phyloP scores from a whole-genome alignment of 495 filamentous ascomycete species.

The Talaromyces nanjingensis region DNA sequence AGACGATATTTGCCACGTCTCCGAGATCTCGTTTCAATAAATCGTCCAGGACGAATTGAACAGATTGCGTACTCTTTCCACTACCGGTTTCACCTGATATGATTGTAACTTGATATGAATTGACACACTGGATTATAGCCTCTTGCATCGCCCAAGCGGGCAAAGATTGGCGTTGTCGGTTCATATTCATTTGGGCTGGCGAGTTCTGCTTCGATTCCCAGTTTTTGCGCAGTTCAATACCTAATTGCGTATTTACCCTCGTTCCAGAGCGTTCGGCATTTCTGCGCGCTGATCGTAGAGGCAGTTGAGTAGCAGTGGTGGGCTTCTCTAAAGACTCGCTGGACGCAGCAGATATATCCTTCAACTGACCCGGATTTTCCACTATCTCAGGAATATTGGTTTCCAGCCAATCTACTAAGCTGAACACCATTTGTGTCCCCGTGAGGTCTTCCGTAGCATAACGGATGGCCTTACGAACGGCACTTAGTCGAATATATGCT shows the following conservation, averaged over 20 bases:
- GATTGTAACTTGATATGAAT: constrained; percentile 77
- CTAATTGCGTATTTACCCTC: constrained; percentile 28
- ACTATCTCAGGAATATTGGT: constrained; percentile 67
- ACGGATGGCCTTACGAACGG: constrained; percentile 68
- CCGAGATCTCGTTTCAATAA: constrained; percentile 73
- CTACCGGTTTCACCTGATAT: constrained; percentile 96
- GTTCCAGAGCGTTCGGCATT: constrained; percentile 32
- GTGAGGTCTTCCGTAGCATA: constrained; percentile 59
- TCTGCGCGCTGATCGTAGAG: constrained; percentile 45
- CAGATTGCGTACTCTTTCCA: constrained; percentile 94
- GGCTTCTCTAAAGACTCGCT: constrained; percentile 12
- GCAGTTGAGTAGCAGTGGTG: constrained; percentile 19
- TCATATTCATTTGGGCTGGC: constrained; percentile 62
- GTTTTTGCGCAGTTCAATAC: constrained; percentile 36
- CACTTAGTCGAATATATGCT: constrained; percentile 85
- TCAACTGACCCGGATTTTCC: constrained; percentile 70
- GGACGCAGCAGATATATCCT: constrained; percentile 62
- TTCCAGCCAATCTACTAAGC: constrained; percentile 85
- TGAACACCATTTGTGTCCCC: constrained; percentile 85
- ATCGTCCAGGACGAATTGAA: constrained; percentile 93
- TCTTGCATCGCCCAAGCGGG: constrained; percentile 85
- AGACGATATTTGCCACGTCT: constrained; percentile 79
- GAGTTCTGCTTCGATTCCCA: constrained; percentile 50
- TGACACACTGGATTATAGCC: constrained; percentile 65
- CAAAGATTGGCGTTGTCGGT: constrained; percentile 58